Evolutionary conservation across 495 filamentous ascomycete genomes (phyloP), one percentile per base, ranked within the genome.

Genomic region (Cercophora newfieldiana): DNA sequence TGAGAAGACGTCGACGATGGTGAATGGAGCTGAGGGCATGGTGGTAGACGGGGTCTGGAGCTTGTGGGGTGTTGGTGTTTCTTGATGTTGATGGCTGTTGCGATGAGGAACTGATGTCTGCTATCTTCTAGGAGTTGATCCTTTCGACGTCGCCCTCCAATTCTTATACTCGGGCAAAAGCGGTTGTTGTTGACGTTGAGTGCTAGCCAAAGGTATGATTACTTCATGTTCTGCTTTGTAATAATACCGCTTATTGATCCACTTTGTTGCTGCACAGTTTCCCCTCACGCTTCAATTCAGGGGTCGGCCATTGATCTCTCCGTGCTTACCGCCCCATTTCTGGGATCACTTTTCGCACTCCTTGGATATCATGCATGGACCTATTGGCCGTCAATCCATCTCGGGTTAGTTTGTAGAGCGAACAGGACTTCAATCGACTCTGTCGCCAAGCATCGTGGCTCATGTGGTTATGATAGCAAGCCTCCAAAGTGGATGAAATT

Each of bases 1-100:
- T 8, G 64, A 66, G 64, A 66, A 66, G 47, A 66, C 49, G 47
- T 66, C 64, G 29, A 49, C 28, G 10, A 66, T 66, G 18, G 55
- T 26, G 31, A 66, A 66, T 7, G 56, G 48, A 29, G 30, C 1
- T 28, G 64, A 59, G 25, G 63, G 14, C 63, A 65, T 65, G 53
- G 33, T 72, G 56, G 30, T 25, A 25, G 53, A 25, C 29, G 19
- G 49, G 49, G n/a, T n/a, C n/a, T n/a, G n/a, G n/a, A n/a, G n/a
- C n/a, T n/a, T n/a, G n/a, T n/a, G n/a, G 24, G 29, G 24, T 25
- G 53, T 26, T 26, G 29, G 53, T 56, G 25, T 19, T 56, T 8
- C 21, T 25, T 26, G 29, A 56, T 8, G 53, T 26, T 56, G 7
- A 26, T 25, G 53, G 25, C 21, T 26, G 53, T 8, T 10, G 29